These are phyloP conservation scores for Salisapilia sapeloensis DNA, from an alignment of 352 stramenopile genomes.

Conservation along the genomic window DNA sequence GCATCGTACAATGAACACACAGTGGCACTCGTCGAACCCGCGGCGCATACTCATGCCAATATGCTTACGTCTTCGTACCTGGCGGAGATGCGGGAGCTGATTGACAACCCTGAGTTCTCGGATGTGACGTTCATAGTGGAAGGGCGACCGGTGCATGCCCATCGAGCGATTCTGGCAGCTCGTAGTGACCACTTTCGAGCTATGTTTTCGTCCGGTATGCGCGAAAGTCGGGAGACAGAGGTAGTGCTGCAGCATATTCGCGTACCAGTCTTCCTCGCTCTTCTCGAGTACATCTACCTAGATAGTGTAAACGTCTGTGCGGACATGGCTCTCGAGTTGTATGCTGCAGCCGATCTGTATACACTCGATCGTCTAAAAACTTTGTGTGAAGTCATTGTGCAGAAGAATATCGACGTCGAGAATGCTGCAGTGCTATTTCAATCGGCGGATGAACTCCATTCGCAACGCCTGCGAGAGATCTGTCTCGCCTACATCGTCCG, in stretches of 20 bases:
- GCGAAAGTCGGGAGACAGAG: slow-evolving; percentile 68
- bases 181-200: slow-evolving; percentile 90
- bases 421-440: slow-evolving; percentile 78
- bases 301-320: slow-evolving; percentile 85
- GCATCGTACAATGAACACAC: slow-evolving; percentile 98
- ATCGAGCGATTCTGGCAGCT: slow-evolving; percentile 85
- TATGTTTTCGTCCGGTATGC: slow-evolving; percentile 93
- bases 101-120: slow-evolving; percentile 82
- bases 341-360: slow-evolving; percentile 89
- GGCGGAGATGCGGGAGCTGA: slow-evolving; percentile 84
- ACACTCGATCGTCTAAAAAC: slow-evolving; percentile 88
- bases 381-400: slow-evolving; percentile 80
- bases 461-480: slow-evolving; percentile 70
- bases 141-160: slow-evolving; percentile 61
- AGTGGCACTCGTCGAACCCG: slow-evolving; percentile 79
- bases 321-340: slow-evolving; percentile 90
- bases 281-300: slow-evolving; percentile 96
- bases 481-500: slow-evolving; percentile 81
- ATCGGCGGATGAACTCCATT: slow-evolving; percentile 72
- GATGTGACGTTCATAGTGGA: slow-evolving; percentile 83
- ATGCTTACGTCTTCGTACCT: slow-evolving; percentile 75
- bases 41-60: slow-evolving; percentile 55
- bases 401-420: slow-evolving; percentile 79
- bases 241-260: slow-evolving; percentile 84
- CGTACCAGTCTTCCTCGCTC: slow-evolving; percentile 83